Evolutionary conservation across 2,329 filamentous ascomycete genomes (phyloP), one percentile per base, ranked within the genome.

Genomic region (Colletotrichum sp.): DNA sequence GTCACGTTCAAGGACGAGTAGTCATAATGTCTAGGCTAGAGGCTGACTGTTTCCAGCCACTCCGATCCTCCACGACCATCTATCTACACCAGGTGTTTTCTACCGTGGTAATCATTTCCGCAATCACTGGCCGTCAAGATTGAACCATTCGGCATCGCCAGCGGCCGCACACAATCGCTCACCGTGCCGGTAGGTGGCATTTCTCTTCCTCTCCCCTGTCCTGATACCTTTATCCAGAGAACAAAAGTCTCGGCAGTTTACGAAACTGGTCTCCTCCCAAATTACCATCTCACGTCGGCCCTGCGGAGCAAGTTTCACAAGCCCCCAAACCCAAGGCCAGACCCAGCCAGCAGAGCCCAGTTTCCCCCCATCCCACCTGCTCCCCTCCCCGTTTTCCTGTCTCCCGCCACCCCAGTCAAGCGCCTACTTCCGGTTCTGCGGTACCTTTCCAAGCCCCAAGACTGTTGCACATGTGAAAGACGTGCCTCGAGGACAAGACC

Each of bases 181-280:
- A 21, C 26, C 57, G 72, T 57, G 28, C 44, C 64, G 57, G 73
- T 76, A 72, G 57, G 73, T 76, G 59, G 26, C 64, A 72, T 73
- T 69, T 69, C 44, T 60, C 26, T 15, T 55, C 21, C 24, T 76
- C 16, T 70, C 66, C 69, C 69, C 72, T 79, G 71, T 79, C 69
- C 44, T 36, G 72, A 71, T 75, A 70, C 65, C 68, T 79, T 81
- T 78, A 77, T 72, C 77, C 78, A 75, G 69, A 64, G 24, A 59
- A 59, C 8, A 64, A 73, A 78, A 78, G 77, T 79, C 78, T 81
- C 82, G 82, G 82, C 82, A 83, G 80, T 81, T 83, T 80, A 73
- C 75, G 79, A 77, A 75, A 78, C 71, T 76, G 59, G 18, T n/a
- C 62, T 71, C 71, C 76, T 75, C 77, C 77, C 79, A 83, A 80